A percentile compares a stretch with the other conserved stretches of the same genome.
Conservation (phyloP, 208 protist genomes). For the Wallacemonas collosoma region DNA sequence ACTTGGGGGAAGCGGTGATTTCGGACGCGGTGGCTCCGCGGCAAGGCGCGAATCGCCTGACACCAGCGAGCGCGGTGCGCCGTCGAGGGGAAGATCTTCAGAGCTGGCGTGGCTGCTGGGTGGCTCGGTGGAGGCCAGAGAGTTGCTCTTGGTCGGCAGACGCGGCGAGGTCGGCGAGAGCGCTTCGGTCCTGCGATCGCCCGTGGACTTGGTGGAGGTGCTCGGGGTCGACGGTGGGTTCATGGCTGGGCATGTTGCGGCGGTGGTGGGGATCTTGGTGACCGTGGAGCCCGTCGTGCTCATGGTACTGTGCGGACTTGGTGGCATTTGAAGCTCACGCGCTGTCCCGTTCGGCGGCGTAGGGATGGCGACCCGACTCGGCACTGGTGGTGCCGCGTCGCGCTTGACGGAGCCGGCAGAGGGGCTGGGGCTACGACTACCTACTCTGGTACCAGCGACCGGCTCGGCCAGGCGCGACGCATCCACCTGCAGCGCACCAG, state of each 20-base stretch:
- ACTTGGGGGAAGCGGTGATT: too few species aligned
- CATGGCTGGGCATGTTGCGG: neutral
- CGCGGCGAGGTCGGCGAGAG: neutral
- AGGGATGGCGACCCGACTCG: neutral
- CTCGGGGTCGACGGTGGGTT: neutral
- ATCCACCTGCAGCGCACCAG: neutral
- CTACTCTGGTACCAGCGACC: neutral
- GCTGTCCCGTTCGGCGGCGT: neutral
- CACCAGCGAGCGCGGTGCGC: slow-evolving; percentile 1
- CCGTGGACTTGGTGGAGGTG: neutral
- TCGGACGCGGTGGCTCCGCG: too few species aligned
- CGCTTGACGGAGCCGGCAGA: too few species aligned
- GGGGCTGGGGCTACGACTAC: neutral
- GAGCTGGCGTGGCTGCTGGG: neutral
- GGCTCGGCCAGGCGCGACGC: slow-evolving; percentile 8
- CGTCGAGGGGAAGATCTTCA: neutral
- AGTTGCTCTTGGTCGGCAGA: neutral
- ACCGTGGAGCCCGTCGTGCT: neutral
- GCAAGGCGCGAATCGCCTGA: too few species aligned
- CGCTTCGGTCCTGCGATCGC: neutral
- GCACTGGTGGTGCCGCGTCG: too few species aligned
- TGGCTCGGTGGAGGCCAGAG: slow-evolving; percentile 4
- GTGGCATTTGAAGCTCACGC: neutral
- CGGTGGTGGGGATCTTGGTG: neutral
- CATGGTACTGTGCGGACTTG: slow-evolving; percentile 10